phyloP scores from a whole-genome alignment of 73 alveolate genomes.

The Tetrahymena thermophila region DNA sequence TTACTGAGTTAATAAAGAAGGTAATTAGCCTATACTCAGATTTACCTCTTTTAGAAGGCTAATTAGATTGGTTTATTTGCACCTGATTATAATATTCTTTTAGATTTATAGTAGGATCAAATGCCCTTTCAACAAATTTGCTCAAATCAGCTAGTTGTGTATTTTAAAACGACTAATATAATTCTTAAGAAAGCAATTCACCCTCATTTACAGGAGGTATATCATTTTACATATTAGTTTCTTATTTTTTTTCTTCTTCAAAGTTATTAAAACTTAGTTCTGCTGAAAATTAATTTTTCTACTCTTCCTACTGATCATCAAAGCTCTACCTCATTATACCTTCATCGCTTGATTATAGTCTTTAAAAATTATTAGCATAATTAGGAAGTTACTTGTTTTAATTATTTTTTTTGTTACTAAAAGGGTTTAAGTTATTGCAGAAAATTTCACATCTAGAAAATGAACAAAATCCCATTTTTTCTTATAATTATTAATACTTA shows the following conservation, averaged over 20 bases:
- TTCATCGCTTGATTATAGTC: not conserved
- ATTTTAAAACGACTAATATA: not conserved
- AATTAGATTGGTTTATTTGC: not conserved
- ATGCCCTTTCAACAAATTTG: not conserved
- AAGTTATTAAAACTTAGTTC: not conserved
- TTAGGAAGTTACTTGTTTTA: too few species aligned
- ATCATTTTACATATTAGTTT: not conserved
- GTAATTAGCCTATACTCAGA: not conserved
- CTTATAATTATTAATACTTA: too few species aligned
- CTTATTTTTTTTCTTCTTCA: not conserved
- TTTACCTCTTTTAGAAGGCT: not conserved
- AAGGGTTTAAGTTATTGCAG: not conserved
- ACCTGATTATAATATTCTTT: too few species aligned
- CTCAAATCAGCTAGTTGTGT: not conserved
- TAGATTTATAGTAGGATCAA: not conserved
- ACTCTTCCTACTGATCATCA: not conserved
- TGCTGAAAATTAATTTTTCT: not conserved
- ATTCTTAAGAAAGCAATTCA: not conserved
- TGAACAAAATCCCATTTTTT: not conserved
- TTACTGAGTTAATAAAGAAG: not conserved
- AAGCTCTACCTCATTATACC: not conserved
- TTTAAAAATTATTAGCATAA: too few species aligned
- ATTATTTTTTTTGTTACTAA: too few species aligned
- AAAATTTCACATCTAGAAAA: too few species aligned
- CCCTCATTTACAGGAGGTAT: too few species aligned